Base-by-base conservation (phyloP, 2,329 filamentous ascomycete species). In the Xylaria sp. region DNA sequence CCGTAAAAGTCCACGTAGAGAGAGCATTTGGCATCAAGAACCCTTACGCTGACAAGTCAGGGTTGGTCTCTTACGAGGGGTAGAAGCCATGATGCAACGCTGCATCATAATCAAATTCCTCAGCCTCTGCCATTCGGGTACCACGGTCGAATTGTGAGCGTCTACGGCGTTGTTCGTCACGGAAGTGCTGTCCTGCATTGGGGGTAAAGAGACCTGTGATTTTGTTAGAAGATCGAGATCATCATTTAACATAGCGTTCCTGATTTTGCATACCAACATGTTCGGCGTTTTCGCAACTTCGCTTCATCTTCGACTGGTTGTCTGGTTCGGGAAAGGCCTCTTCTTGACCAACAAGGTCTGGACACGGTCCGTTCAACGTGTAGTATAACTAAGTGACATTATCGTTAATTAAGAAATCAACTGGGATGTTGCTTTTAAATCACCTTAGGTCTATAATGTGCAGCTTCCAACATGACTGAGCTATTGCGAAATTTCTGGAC, bases 401-500 rank as follows among this genome's bases (percentile, higher is more conserved):
- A 73, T 34, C 32, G 56, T 50, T 18, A 56, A 12, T 15, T 23
- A 55, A 30, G 18, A 7, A 13, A 0, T 58, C 20, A 10, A 9
- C 20, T 73, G 39, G 57, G 2, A 32, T 5, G 20, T 8, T 5
- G 12, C 30, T 32, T 45, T 28, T n/a, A n/a, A 1, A 77, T 72
- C 79, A 94, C 91, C 85, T 97, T 97, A 0, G 96, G 96, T 0
- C 93, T 90, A 75, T 93, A 97, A 60, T 91, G 89, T 0, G 89
- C 84, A 12, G 90, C 87, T 80, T 98, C 94, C 0, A 95, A 84
- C 93, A 98, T 97, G 34, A 99, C 94, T 0, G 93, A 95, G 45
- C 93, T 97, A 82, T 99, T 99, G 41, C 96, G 90, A 77, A 99
- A 99, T 78, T 98, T 97, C 78, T 97, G 92, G 7, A 97, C 89